Percentiles rank a stretch among this genome's conserved stretches.
Conservation (phyloP, 83 land plant genomes). For the Picea engelmannii region DNA sequence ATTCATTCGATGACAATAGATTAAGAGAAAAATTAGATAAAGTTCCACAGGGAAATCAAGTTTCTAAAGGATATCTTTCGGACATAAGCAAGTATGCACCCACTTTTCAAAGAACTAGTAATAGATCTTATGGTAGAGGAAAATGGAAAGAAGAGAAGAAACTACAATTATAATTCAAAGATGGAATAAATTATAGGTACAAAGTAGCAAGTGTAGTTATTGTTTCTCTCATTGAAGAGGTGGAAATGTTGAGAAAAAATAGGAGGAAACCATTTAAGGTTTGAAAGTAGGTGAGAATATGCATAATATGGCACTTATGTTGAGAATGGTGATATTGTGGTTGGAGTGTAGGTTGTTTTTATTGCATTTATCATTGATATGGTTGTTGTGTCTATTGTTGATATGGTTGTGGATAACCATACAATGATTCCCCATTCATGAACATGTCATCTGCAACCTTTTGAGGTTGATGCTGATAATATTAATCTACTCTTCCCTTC, state of each 20-base stretch:
- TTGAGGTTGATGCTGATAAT: too few species aligned
- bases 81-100: neutral
- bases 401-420: too few species aligned
- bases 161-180: conserved; percentile 90
- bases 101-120: neutral
- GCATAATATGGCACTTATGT: too few species aligned
- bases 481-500: too few species aligned
- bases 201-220: conserved; percentile 89
- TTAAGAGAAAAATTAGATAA: neutral
- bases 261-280: conserved; percentile 73
- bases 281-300: conserved; percentile 78
- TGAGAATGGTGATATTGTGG: too few species aligned
- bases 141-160: conserved; percentile 28
- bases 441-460: too few species aligned
- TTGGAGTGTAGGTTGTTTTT: too few species aligned
- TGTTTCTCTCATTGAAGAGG: conserved; percentile 72
- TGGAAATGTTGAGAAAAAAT: conserved; percentile 54
- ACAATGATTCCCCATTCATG: too few species aligned
- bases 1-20: neutral
- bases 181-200: conserved; percentile 97
- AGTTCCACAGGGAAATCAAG: neutral
- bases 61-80: neutral
- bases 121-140: neutral
- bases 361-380: too few species aligned
- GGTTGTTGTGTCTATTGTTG: too few species aligned